These are phyloP conservation scores for Cladophialophora chaetospira DNA, from an alignment of 2,329 filamentous ascomycete species.

Conservation along the genomic window DNA sequence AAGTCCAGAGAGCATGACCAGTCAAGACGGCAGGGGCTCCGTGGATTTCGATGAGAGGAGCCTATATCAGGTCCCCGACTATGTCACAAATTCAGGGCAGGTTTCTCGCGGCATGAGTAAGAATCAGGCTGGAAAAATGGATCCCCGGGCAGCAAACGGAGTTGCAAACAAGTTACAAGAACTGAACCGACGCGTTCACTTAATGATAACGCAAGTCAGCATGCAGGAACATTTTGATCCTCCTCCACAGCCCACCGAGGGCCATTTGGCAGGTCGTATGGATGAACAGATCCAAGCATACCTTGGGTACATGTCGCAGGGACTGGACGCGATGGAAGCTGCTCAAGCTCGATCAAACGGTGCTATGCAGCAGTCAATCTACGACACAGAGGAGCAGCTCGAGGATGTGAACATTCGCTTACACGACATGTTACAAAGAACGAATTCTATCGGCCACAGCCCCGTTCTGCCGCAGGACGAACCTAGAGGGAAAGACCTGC, in stretches of 20 bases:
- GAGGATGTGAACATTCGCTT: slow-evolving; percentile 66
- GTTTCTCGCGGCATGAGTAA: slow-evolving; percentile 34
- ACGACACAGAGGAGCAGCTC: slow-evolving; percentile 58
- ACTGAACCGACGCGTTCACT: slow-evolving; percentile 67
- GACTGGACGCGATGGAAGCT: slow-evolving; percentile 61
- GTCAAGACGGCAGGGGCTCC: slow-evolving; percentile 51
- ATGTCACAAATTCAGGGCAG: slow-evolving; percentile 55
- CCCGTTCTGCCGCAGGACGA: slow-evolving; percentile 60
- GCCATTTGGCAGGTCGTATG: slow-evolving; percentile 31
- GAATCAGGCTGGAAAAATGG: slow-evolving; percentile 30
- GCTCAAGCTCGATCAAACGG: slow-evolving; percentile 54
- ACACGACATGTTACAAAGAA: slow-evolving; percentile 58
- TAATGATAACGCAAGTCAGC: slow-evolving; percentile 60
- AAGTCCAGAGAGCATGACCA: slow-evolving; percentile 69
- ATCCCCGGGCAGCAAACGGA: slow-evolving; percentile 48
- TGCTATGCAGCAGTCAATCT: slow-evolving; percentile 36
- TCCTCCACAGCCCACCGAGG: slow-evolving; percentile 39
- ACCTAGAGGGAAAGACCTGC: slow-evolving; percentile 58
- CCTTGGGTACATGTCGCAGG: slow-evolving; percentile 70
- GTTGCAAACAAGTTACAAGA: slow-evolving; percentile 68
- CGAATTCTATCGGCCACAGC: slow-evolving; percentile 46
- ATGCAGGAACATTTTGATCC: slow-evolving; percentile 41
- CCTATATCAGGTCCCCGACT: slow-evolving; percentile 70
- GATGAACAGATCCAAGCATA: slow-evolving; percentile 48
- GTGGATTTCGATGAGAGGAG: slow-evolving; percentile 75